Evolutionary conservation across 2,329 filamentous ascomycete genomes (phyloP).

Genomic region (Talaromyces sp.): DNA sequence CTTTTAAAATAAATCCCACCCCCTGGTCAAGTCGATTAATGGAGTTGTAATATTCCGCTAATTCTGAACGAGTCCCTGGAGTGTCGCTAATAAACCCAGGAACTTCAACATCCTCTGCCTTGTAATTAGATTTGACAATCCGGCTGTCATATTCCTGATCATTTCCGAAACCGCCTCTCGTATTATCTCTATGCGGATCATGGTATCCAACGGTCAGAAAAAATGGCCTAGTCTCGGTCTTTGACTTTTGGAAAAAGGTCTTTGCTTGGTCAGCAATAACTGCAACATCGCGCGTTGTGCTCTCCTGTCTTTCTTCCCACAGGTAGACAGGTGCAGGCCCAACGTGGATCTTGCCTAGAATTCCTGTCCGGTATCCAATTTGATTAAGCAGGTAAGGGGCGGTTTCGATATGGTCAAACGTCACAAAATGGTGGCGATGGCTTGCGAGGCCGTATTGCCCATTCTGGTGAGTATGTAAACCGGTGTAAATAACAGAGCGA

Average conservation of each 20-base stretch:
- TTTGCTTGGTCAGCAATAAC: constrained; percentile 35
- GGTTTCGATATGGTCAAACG: constrained; percentile 41
- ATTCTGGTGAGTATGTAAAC: constrained; percentile 44
- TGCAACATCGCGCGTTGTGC: constrained; percentile 41
- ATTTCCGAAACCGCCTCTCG: constrained; percentile 43
- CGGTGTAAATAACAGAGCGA: constrained; percentile 46
- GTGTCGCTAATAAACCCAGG: constrained; percentile 39
- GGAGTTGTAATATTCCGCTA: constrained; percentile 39
- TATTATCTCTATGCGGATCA: constrained; percentile 44
- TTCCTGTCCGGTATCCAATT: constrained; percentile 42
- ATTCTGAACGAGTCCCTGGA: constrained; percentile 37
- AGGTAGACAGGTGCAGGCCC: constrained; percentile 37
- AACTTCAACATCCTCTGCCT: constrained; percentile 33
- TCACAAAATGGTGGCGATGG: constrained; percentile 39
- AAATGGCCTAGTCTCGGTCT: constrained; percentile 30
- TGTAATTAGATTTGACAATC: constrained; percentile 21
- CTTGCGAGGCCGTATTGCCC: constrained; percentile 44
- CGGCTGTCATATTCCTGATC: constrained; percentile 24
- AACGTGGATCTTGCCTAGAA: constrained; percentile 48
- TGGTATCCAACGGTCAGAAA: constrained; percentile 44
- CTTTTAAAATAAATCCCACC: constrained; percentile 25
- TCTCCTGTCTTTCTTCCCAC: constrained; percentile 39
- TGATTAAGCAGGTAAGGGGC: constrained; percentile 34
- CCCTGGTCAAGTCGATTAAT: constrained; percentile 39
- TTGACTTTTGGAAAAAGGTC: constrained; percentile 33